phyloP scores from a whole-genome alignment of 1,284 basidiomycete species.

The Mycena citricolor region DNA sequence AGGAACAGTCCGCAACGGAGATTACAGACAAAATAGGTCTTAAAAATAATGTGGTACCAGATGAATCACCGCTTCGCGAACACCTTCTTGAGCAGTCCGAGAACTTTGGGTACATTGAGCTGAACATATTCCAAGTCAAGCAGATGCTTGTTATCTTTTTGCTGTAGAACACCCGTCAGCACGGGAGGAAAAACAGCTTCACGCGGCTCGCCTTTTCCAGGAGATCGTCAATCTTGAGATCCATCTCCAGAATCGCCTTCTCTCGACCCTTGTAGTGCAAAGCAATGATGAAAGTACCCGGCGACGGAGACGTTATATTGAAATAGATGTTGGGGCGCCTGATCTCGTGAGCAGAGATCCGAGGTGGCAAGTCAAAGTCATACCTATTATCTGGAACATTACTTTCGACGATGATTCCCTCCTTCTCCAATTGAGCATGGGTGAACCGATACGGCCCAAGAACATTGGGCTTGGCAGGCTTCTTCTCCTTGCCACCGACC shows the following conservation, averaged over 20 bases:
- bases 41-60: slow-evolving; percentile 31
- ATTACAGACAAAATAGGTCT: slow-evolving; percentile 24
- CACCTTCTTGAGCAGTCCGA: slow-evolving; percentile 89
- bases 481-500: slow-evolving; percentile 97
- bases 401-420: slow-evolving; percentile 98
- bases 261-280: slow-evolving; percentile 99
- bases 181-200: slow-evolving; percentile 2
- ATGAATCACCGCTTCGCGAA: slow-evolving; percentile 82
- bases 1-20: slow-evolving; percentile 25
- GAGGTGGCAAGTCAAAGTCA: slow-evolving; percentile 30
- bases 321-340: slow-evolving; percentile 98
- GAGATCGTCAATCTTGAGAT: slow-evolving; percentile 98
- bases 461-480: slow-evolving; percentile 79
- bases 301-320: slow-evolving; percentile 96
- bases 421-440: slow-evolving; percentile 97
- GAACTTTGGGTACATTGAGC: slow-evolving; percentile 92
- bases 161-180: slow-evolving; percentile 49
- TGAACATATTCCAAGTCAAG: slow-evolving; percentile 98
- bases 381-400: slow-evolving; percentile 97
- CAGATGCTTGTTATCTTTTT: slow-evolving; percentile 97
- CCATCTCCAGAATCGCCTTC: slow-evolving; percentile 99
- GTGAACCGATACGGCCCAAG: slow-evolving; percentile 97
- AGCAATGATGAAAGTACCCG: slow-evolving; percentile 98
- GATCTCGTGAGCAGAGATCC: slow-evolving; percentile 17
- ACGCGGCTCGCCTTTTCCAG: slow-evolving; percentile 78